Base-by-base conservation (phyloP, 257 asterid species). In the Orobanche coerulescens region DNA sequence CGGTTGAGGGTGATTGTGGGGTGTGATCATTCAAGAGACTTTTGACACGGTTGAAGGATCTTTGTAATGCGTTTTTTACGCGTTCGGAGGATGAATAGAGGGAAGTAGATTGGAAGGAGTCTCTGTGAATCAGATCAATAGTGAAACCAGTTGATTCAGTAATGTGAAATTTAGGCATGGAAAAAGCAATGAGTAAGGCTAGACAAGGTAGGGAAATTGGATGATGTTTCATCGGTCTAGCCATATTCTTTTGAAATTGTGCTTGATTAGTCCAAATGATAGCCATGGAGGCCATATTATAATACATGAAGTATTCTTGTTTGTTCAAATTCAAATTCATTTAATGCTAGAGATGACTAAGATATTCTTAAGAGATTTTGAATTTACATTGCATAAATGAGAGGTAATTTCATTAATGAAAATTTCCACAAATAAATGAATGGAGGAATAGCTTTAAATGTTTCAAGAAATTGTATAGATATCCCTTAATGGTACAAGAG, bases 111-210 rank as follows among this genome's bases (percentile, higher is more conserved):
- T 61, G 43, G 3, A 81, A 59, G 14, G 89, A 79, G 68, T 83
- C 84, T 66, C 87, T 61, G 34, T 82, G 94, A 6, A 84, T 76
- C 0, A 85, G 84, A 77, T 88, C 84, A 12, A 83, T 7, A 59
- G 68, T 78, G 49, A 83, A 77, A 23, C 86, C 84, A 10, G 70
- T 14, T 30, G 90, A 83, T 65, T 83, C 67, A 6, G 39, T 26
- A 2, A 15, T 5, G 28, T 62, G 42, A 52, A 69, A 49, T 28
- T 16, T 61, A 6, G 67, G 10, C 14, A 64, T 14, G 2, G 61
- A 64, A 7, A 69, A 23, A 6, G 47, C 1, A 14, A 58, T 34
- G 43, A 67, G 22, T 22, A 64, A 20, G 66, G 75, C 25, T 34
- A 69, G 9, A 40, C 42, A 73, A 54, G 14, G 31, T 52, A 53